Evolutionary conservation across 108 stramenopile species (phyloP), one percentile per base, ranked within the genome.

Genomic region (Nitzschia sp.): DNA sequence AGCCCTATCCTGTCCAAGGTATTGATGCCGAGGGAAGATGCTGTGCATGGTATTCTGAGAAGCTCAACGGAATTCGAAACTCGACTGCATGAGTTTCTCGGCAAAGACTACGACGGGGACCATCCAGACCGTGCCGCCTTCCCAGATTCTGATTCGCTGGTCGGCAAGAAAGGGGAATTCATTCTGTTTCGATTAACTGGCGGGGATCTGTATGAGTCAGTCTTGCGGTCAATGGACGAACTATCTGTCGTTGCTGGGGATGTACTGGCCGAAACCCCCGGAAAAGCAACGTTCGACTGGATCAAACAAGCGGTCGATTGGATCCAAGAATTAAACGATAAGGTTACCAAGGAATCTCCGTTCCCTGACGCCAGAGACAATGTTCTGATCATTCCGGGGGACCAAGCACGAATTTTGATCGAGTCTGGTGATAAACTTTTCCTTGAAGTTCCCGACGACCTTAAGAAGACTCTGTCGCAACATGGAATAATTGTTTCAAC

Each of bases 221-320:
- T 92, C 59, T 70, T 68, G 58, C 48, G 71, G 13, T 68, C 70
- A 9, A 64, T 90, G 36, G 13, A 74, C 24, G 55, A 54, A 8
- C 67, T 92, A 17, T 69, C 66, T 29, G 58, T 45, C 1, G 66
- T 82, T 1, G 77, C 85, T 46, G 64, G 69, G 42, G 46, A 82
- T 29, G 76, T 93, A 47, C 62, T 71, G 27, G 82, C 88, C 5
- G 71, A 74, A 28, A 93, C 92, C 1, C 67, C 77, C 19, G 89
- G 88, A 36, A 93, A 87, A 57, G 77, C 79, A 35, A 74, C 87
- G 0, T 85, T 89, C 54, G 75, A 81, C n/a, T 93, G 92, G 92
- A 84, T 93, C 28, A 31, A 66, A 24, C 59, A 66, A n/a, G 74
- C 87, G 1, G 81, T 85, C 25, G 32, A 59, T 28, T 93, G 92